Percentiles rank a stretch among this genome's conserved stretches.
These are phyloP conservation scores for Paecilomyces variotii DNA, from an alignment of 2,329 filamentous ascomycete genomes.

Conservation along the genomic window DNA sequence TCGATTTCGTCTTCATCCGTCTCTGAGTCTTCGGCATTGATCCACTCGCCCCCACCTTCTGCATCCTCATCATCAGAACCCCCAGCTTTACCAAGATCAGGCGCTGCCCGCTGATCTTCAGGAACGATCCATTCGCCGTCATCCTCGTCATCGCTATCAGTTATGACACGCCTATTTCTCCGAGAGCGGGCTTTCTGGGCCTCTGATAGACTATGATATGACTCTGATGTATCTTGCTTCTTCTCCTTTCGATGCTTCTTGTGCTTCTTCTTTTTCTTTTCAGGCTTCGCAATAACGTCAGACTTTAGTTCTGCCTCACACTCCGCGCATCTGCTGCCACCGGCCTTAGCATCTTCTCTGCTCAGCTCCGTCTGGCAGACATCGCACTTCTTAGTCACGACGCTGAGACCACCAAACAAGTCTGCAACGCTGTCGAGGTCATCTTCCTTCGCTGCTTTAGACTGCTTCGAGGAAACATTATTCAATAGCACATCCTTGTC, in stretches of 20 bases:
- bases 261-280: constrained; percentile 38
- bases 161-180: constrained; percentile 38
- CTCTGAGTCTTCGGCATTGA: constrained; percentile 64
- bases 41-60: constrained; percentile 74
- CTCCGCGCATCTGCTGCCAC: constrained; percentile 58
- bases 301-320: constrained; percentile 69
- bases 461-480: constrained; percentile 44
- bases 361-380: constrained; percentile 68
- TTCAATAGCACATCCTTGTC: constrained; percentile 78
- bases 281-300: constrained; percentile 36
- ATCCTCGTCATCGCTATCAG: constrained; percentile 51
- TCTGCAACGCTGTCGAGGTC: constrained; percentile 79
- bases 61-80: constrained; percentile 80
- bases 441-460: constrained; percentile 43
- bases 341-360: constrained; percentile 45
- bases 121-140: constrained; percentile 75
- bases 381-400: constrained; percentile 70
- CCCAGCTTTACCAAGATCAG: constrained; percentile 68
- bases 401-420: constrained; percentile 74
- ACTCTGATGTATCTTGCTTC: constrained; percentile 24
- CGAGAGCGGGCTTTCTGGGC: constrained; percentile 17
- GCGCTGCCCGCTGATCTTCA: constrained; percentile 53
- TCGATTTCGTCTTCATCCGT: constrained; percentile 29
- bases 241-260: constrained; percentile 36
- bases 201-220: constrained; percentile 10